These are phyloP conservation scores for Psilocybe subaeruginosa DNA, from an alignment of 768 basidiomycete genomes.

Conservation along the genomic window DNA sequence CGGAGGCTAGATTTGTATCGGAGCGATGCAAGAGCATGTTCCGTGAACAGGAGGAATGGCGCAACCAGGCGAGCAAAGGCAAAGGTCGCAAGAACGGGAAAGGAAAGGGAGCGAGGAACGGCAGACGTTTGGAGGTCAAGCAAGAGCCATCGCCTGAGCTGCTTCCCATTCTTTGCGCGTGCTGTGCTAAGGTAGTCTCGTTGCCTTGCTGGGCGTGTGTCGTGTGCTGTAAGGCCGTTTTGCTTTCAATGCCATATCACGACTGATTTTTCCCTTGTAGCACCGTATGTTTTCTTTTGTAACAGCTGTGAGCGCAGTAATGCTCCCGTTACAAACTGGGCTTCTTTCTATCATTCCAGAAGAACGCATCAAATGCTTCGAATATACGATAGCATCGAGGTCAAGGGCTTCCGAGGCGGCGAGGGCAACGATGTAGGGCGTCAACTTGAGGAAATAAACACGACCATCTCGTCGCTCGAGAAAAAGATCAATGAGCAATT, in stretches of 20 bases:
- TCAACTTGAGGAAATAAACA: constrained; percentile 12
- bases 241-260: not conserved
- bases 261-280: not conserved
- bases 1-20: constrained; percentile 5
- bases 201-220: constrained; percentile 17
- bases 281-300: constrained; percentile 5
- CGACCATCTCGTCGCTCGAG: constrained; percentile 2
- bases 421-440: constrained; percentile 7
- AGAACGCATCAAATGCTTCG: constrained; percentile 9
- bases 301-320: constrained; percentile 4
- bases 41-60: not conserved
- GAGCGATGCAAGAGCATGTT: constrained; percentile 16
- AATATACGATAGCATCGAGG: constrained; percentile 15
- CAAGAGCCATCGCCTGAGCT: not conserved
- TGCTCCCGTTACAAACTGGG: not conserved
- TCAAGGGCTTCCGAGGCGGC: not conserved
- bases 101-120: constrained; percentile 2
- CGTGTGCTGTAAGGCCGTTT: constrained; percentile 8
- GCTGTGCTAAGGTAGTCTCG: not conserved
- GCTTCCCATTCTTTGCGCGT: constrained; percentile 4
- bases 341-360: not conserved
- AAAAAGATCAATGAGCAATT: constrained; percentile 9
- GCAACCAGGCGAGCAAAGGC: not conserved
- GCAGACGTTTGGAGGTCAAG: not conserved
- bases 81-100: not conserved